Percentiles rank a stretch among this genome's conserved stretches.
phyloP scores from a whole-genome alignment of 2,329 filamentous ascomycete genomes.

The Ustulina deusta region DNA sequence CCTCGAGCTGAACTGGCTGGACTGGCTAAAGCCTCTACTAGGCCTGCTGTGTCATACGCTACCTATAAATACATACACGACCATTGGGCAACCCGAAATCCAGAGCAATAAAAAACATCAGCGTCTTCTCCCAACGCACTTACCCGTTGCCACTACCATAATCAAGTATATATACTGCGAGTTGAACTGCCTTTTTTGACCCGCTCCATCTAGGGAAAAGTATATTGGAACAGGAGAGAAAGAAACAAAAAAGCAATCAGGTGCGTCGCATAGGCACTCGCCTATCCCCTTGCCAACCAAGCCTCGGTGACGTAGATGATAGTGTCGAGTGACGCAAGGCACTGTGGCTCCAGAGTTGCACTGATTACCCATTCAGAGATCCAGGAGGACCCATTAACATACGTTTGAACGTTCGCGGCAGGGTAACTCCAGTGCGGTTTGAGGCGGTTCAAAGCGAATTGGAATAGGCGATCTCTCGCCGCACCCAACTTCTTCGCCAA shows the following conservation, averaged over 20 bases:
- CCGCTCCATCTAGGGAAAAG: too few species aligned
- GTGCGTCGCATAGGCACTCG: too few species aligned
- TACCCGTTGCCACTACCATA: not conserved
- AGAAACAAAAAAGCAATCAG: not conserved
- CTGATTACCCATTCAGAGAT: too few species aligned
- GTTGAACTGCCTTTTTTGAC: not conserved
- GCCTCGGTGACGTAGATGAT: slow-evolving; percentile 17
- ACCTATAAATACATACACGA: not conserved
- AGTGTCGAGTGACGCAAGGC: slow-evolving; percentile 13
- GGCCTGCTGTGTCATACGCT: too few species aligned
- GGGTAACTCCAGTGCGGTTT: not conserved
- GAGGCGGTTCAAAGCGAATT: not conserved
- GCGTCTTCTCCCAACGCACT: not conserved
- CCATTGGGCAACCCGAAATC: not conserved
- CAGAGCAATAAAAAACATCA: slow-evolving; percentile 1
- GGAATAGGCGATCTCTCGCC: not conserved
- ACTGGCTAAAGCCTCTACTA: too few species aligned
- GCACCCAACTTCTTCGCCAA: not conserved
- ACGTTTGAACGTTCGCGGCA: too few species aligned
- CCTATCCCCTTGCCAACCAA: slow-evolving; percentile 27
- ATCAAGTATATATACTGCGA: not conserved
- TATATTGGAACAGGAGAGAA: too few species aligned
- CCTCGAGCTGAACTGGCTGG: slow-evolving; percentile 31
- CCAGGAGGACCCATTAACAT: not conserved
- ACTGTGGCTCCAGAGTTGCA: not conserved